Conservation (phyloP, 108 stramenopile species). For the Skeletonema grethae region DNA sequence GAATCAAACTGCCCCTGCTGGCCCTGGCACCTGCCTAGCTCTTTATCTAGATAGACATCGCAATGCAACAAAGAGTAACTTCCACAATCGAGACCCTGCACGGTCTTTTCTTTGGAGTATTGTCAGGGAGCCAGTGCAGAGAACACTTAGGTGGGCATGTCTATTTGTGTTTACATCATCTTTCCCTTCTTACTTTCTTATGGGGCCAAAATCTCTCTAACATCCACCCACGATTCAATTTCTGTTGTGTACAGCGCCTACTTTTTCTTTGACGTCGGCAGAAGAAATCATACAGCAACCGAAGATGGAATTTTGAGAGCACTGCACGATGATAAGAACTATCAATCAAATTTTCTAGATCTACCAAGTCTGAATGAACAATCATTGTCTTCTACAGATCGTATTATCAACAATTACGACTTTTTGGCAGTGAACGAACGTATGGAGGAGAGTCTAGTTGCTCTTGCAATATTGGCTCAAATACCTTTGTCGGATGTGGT, state of each 20-base stretch:
- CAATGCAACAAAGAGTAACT: background rate
- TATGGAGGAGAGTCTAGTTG: constrained; percentile 55
- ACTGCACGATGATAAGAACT: background rate
- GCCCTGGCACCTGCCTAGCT: background rate
- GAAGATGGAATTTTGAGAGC: background rate
- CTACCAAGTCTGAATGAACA: background rate
- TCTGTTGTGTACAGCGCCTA: background rate
- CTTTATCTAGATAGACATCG: background rate
- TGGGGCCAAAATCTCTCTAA: background rate
- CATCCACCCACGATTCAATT: background rate
- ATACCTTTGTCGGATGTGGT: background rate
- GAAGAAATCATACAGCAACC: background rate
- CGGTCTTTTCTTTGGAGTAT: background rate
- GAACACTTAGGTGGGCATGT: background rate
- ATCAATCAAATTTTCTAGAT: background rate
- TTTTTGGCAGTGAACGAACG: constrained; percentile 59
- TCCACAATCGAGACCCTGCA: background rate
- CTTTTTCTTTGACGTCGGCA: background rate
- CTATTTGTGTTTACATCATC: no score
- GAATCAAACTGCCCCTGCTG: background rate
- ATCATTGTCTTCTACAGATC: background rate
- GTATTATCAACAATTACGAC: constrained; percentile 44
- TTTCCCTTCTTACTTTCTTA: background rate
- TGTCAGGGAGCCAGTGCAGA: background rate
- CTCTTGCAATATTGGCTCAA: constrained; percentile 23